Evolutionary conservation across 495 filamentous ascomycete genomes (phyloP).

Genomic region (Podospora anserina): DNA sequence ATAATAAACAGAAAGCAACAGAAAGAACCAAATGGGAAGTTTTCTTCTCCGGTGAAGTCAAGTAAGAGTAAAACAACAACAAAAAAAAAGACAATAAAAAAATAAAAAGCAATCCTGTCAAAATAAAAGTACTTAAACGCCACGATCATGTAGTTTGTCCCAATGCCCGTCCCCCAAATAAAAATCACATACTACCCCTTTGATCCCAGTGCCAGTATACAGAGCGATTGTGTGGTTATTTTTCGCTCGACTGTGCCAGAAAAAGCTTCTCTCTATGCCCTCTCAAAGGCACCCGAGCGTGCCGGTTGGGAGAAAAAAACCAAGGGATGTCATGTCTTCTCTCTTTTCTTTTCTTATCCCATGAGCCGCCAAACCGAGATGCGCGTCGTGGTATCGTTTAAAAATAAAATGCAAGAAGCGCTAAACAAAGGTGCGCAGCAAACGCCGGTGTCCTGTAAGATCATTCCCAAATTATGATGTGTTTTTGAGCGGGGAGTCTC

Average conservation of each 20-base stretch:
- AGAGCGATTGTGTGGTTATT: neutral
- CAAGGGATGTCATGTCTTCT: neutral
- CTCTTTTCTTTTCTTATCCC: neutral
- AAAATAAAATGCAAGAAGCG: neutral
- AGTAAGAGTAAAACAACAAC: neutral
- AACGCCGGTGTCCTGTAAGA: neutral
- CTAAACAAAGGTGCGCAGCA: neutral
- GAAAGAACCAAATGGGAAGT: neutral
- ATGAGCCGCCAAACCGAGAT: neutral
- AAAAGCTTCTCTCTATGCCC: neutral
- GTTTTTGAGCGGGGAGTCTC: neutral
- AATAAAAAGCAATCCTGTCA: neutral
- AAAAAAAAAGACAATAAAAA: neutral
- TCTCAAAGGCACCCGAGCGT: neutral
- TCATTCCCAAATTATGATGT: neutral
- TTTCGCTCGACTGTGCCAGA: neutral
- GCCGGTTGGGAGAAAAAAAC: neutral
- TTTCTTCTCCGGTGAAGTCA: neutral
- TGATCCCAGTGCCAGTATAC: neutral
- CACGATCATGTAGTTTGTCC: neutral
- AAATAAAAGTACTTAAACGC: neutral
- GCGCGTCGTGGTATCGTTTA: neutral
- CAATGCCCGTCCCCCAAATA: neutral
- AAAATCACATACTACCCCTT: neutral
- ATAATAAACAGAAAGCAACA: too few species aligned